Conservation (phyloP, 768 basidiomycete species). For the Boletus sensibilis region DNA sequence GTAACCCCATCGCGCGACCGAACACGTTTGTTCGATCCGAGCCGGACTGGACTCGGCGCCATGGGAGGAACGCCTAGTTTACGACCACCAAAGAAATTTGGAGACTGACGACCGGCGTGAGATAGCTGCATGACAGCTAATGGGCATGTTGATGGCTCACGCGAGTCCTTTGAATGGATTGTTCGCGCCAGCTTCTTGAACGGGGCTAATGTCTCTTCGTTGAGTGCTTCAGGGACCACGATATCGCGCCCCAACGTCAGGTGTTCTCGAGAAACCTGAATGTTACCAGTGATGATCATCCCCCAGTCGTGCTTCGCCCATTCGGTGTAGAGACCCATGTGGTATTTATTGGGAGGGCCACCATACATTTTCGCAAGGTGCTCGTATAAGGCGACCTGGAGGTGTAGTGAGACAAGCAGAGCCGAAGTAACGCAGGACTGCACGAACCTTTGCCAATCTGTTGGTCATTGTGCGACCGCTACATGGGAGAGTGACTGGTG, state of each 20-base stretch:
- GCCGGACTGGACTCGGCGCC: constrained; percentile 64
- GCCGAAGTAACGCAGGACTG: background rate
- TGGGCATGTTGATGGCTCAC: constrained; percentile 6
- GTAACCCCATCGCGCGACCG: constrained; percentile 4
- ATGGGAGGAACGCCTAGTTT: constrained; percentile 55
- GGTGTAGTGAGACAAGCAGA: background rate
- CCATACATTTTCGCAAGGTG: constrained; percentile 65
- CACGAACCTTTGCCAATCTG: constrained; percentile 52
- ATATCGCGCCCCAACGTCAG: constrained; percentile 73
- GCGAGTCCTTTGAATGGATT: constrained; percentile 43
- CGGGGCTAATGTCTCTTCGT: constrained; percentile 43
- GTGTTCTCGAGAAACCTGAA: constrained; percentile 64
- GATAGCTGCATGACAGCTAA: constrained; percentile 81
- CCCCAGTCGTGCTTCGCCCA: constrained; percentile 85
- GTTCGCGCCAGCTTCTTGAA: constrained; percentile 49
- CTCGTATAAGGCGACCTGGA: constrained; percentile 89
- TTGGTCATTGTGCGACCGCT: constrained; percentile 41
- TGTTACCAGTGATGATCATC: constrained; percentile 85
- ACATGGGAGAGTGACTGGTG: constrained; percentile 32
- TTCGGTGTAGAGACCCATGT: constrained; percentile 62
- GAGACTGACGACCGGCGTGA: constrained; percentile 82
- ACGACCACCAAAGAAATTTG: constrained; percentile 71
- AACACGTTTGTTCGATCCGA: constrained; percentile 36
- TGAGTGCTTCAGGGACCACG: constrained; percentile 48
- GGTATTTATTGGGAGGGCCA: constrained; percentile 67